Base-by-base conservation (phyloP, 306 rosid genomes). In the Adenanthera pavonina region DNA sequence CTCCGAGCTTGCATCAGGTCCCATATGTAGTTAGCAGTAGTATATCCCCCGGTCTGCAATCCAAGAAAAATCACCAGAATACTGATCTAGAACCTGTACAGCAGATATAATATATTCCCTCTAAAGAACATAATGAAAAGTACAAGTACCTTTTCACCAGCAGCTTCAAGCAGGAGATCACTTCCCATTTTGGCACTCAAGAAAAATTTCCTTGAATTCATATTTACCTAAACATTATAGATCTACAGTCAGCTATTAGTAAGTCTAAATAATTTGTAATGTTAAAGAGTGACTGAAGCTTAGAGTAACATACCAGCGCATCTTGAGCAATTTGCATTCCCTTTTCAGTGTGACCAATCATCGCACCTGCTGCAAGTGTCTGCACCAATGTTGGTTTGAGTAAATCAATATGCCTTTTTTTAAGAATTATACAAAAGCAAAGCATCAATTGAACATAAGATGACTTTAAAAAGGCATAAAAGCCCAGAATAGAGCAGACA, bases 291-390 rank as follows among this genome's bases (percentile, higher is more conserved):
- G 30, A 69, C 66, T 78, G 35, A 78, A 74, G 80, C 30, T 80
- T 69, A 76, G 9, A 38, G 47, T 44, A 76, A 79, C 72, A 40
- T 91, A 92, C 99, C 91, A 95, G 87, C 40, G 85, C 78, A 59
- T 93, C 93, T 78, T 89, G 93, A 76, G 98, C 93, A 85, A 93
- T 69, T 85, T 95, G 87, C 99, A 95, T 92, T 86, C 99, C 99
- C 81, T 83, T 87, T 49, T 92, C 90, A 69, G 98, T 92, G 88
- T 95, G 8, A 25, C 99, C 99, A 87, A 68, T 16, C 98, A 95
- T 95, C 75, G 99, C 97, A 66, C 99, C 99, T 81, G 90, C 92
- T 25, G 88, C 89, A 74, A 95, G 92, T 73, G 88, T 85, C 99
- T 95, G 89, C 83, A 87, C 66, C 54, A 80, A 83, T 78, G 79